These are phyloP conservation scores for Bryoglossum gracile DNA, from an alignment of 495 filamentous ascomycete species.

Conservation along the genomic window DNA sequence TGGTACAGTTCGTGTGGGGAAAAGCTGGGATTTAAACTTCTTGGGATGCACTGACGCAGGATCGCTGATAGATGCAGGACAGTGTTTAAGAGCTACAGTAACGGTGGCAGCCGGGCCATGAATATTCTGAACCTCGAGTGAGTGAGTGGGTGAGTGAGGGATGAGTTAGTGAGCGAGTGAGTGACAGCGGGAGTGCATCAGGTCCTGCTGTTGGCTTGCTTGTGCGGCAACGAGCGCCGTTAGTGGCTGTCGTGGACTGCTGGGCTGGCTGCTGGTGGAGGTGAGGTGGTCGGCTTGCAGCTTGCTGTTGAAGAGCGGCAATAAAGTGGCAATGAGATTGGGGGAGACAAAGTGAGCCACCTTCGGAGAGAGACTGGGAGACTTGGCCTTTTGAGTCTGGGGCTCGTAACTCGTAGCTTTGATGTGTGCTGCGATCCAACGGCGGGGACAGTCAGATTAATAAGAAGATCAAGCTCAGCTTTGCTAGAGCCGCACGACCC, in stretches of 20 bases:
- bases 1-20: neutral
- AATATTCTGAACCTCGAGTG: neutral
- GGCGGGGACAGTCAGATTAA: no score
- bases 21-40: conserved; percentile 4
- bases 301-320: no score
- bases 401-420: conserved; percentile 11
- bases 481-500: conserved; percentile 10
- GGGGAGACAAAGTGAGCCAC: neutral
- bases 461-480: neutral
- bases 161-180: neutral
- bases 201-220: no score
- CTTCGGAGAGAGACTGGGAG: no score
- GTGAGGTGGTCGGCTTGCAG: no score
- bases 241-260: no score
- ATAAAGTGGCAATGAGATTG: conserved; percentile 6
- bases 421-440: conserved; percentile 5
- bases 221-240: no score
- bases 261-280: no score
- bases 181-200: neutral
- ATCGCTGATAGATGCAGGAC: conserved; percentile 2
- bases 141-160: neutral
- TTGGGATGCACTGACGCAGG: neutral
- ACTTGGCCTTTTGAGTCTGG: no score
- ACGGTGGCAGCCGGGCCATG: neutral
- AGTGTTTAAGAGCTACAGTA: conserved; percentile 3